phyloP scores from a whole-genome alignment of 306 rosid species.

The Cajanus cajan region DNA sequence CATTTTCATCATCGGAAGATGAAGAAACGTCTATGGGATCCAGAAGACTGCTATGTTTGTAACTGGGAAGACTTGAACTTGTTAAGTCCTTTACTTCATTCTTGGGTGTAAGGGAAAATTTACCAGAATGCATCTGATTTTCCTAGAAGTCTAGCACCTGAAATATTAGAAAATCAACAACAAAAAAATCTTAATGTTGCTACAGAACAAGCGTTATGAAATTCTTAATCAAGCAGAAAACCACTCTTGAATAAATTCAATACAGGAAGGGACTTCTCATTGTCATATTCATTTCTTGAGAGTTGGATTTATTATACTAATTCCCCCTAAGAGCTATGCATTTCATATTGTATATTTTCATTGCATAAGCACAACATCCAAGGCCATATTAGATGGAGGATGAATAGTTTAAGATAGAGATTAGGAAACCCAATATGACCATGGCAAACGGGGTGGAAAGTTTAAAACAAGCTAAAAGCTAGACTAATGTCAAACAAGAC shows the following conservation, averaged over 20 bases:
- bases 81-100: conserved; percentile 32
- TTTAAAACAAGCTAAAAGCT: background rate
- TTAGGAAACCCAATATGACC: conserved; percentile 18
- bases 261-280: background rate
- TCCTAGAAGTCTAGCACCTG: conserved; percentile 33
- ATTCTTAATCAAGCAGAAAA: background rate
- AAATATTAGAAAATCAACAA: conserved; percentile 21
- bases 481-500: background rate
- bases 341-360: background rate
- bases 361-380: background rate
- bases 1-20: conserved; percentile 57
- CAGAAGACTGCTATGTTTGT: conserved; percentile 18
- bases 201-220: background rate
- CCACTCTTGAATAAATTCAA: conserved; percentile 18
- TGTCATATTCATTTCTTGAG: conserved; percentile 20
- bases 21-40: conserved; percentile 40
- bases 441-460: conserved; percentile 1
- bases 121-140: conserved; percentile 42
- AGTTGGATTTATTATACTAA: background rate
- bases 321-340: background rate
- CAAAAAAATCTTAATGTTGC: background rate
- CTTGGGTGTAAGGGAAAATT: conserved; percentile 40
- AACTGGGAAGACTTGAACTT: conserved; percentile 31
- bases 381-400: conserved; percentile 1
- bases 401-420: background rate